Evolutionary conservation across 306 rosid species (phyloP).

Genomic region (Lathyrus sativus): DNA sequence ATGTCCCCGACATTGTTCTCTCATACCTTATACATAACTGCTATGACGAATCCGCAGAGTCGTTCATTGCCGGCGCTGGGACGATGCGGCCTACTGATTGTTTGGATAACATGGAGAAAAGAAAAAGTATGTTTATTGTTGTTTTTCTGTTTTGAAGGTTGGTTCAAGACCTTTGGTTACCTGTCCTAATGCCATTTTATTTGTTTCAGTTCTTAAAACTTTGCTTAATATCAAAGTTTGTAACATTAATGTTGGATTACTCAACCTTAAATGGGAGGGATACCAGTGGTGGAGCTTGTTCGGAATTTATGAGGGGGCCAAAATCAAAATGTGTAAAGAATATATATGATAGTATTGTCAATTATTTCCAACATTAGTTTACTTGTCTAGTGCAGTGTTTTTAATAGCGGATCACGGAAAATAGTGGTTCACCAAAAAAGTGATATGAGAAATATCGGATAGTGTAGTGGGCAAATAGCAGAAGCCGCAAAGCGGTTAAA

Average conservation of each 20-base stretch:
- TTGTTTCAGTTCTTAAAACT: conserved; percentile 3
- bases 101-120: conserved; percentile 78
- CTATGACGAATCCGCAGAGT: conserved; percentile 72
- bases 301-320: no score
- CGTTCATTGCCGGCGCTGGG: conserved; percentile 75
- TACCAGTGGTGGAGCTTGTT: background rate
- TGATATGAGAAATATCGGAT: no score
- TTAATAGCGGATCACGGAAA: no score
- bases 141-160: conserved; percentile 10
- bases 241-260: conserved; percentile 15
- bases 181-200: background rate
- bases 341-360: no score
- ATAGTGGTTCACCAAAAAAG: no score
- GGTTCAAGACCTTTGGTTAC: background rate
- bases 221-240: background rate
- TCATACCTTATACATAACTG: conserved; percentile 91
- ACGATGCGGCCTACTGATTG: conserved; percentile 60
- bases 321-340: no score
- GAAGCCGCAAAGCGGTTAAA: no score
- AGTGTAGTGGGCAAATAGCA: no score
- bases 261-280: conserved; percentile 24
- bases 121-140: conserved; percentile 62
- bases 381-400: no score
- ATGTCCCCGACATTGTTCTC: conserved; percentile 60
- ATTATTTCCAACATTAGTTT: no score